Evolutionary conservation across 202 grass and related monocot species (phyloP).

Genomic region (Carex sylvatica): DNA sequence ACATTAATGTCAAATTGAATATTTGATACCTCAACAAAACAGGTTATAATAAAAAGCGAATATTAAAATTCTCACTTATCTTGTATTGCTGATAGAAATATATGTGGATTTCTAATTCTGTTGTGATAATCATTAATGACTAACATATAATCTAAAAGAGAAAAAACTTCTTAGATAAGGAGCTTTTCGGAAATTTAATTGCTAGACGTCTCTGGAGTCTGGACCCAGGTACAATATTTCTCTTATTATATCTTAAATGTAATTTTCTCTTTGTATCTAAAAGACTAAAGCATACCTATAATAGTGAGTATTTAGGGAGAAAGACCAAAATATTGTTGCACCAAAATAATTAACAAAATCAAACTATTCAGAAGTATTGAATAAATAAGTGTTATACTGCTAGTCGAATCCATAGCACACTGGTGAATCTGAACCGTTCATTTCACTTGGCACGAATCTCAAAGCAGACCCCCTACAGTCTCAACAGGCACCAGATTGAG

Average conservation of each 20-base stretch:
- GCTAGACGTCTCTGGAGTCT: no score
- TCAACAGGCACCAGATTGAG: no score
- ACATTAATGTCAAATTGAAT: not conserved
- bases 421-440: no score
- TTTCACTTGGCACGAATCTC: no score
- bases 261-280: not conserved
- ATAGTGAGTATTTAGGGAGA: not conserved
- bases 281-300: not conserved
- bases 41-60: not conserved
- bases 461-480: no score
- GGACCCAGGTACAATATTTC: not conserved
- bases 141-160: not conserved
- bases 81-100: not conserved
- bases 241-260: not conserved
- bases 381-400: not conserved
- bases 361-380: not conserved
- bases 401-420: no score
- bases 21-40: not conserved
- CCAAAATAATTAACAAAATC: not conserved
- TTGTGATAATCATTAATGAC: not conserved
- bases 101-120: not conserved
- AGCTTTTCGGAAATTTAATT: no score
- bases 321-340: not conserved
- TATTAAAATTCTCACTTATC: not conserved
- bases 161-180: no score